Base-by-base conservation (phyloP, 2,329 filamentous ascomycete species). In the Incumbomyces lentus region DNA sequence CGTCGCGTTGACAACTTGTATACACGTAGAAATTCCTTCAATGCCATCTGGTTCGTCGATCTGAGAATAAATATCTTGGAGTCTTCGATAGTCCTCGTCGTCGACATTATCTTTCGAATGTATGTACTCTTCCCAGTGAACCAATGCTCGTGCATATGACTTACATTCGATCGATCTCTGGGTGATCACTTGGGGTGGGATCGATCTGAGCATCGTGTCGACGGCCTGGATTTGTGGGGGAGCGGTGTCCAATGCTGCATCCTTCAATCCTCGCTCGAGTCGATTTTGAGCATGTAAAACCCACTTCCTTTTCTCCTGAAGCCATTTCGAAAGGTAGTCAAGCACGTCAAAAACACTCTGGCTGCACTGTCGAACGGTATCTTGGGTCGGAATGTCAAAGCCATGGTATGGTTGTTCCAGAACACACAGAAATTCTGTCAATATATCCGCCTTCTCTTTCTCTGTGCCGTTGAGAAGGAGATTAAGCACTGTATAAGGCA, bases 1-100 rank as follows among this genome's bases (percentile, higher is more conserved):
- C 50, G 95, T 85, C 41, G 95, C 82, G 54, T 93, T 86, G n/a
- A 96, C 70, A 10, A 88, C 79, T 49, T 84, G 83, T 2, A 96
- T 71, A 61, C 92, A 84, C 16, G 87, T 81, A 1, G 90, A 94
- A 50, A 98, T 90, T 2, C 92, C 92, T 61, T 96, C 89, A 30
- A 98, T 81, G 1, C 90, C 89, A 63, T 99, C 92, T 0, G 92
- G 93, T 58, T 99, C 92, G 59, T 99, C 92, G 50, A 99, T 96
- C 57, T 95, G 85, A 1, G 87, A 86, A 64, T 98, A 99, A 14
- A 98, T 95, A 44, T 90, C 82, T 60, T 96, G 90, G 18, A 98
- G 70, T 50, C 82, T 79, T 55, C 87, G 79, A 49, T 93, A 76
- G 44, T 83, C 73, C 38, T 72, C 73, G n/a, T 75, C 68, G 11